Base-by-base conservation (phyloP, 148 eudicot species). In the Persicaria tinctoria region DNA sequence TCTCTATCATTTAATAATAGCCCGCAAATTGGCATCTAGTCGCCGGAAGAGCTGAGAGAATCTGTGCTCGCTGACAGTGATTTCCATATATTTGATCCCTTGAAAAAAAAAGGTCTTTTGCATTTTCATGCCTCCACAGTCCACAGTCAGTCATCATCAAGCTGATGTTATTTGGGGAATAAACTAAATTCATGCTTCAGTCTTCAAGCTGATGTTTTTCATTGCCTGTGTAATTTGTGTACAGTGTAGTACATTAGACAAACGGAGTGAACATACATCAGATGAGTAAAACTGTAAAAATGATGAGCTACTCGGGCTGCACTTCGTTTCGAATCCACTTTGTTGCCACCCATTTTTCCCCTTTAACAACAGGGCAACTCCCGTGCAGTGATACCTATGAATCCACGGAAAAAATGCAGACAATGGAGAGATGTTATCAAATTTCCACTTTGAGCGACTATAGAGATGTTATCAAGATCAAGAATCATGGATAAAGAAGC, bases 311-410 rank as follows among this genome's bases (percentile, higher is more conserved):
- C n/a, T 90, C 84, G 62, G 70, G 68, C 78, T 80, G 87, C 74
- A 71, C 85, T 74, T 86, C 79, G 86, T 92, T 80, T 77, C 97
- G 84, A 32, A 88, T 83, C 93, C 92, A 90, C 77, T 87, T 90
- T 53, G 93, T 92, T 62, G 97, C 97, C 20, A 92, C 97, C 97
- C 97, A 92, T 80, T 92, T 92, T 75, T 90, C 88, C 59, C 97
- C 97, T 77, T 66, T 79, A 66, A 86, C 77, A 13, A 90, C 96
- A 2, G 96, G 91, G 80, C 97, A 92, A 83, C 97, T 87, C 73
- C 97, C 97, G 70, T 92, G 97, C 70, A 90, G 74, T 46, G 97
- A 92, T 74, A 84, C 78, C 97, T 92, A 91, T 49, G 41, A 17
- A 47, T 6, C 73, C 20, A 70, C 32, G n/a, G 11, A 16, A 50